Evolutionary conservation across 495 filamentous ascomycete species (phyloP).

Genomic region (Penicillium diatomitis): DNA sequence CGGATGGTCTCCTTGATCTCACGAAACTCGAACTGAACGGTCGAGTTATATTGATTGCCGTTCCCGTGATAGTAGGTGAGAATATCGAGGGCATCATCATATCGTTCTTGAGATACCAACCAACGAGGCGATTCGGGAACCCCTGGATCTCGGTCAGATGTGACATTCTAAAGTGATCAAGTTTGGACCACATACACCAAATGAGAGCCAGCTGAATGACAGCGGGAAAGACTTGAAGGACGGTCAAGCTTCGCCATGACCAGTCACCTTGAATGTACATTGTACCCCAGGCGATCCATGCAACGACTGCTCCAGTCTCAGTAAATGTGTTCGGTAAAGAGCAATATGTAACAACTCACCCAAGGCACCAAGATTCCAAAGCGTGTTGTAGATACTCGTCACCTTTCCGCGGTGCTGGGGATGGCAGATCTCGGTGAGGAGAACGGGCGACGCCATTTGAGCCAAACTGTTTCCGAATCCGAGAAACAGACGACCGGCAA

Average conservation of each 20-base stretch:
- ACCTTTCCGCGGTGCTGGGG: conserved; percentile 55
- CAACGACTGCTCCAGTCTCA: conserved; percentile 5
- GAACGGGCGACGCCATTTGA: conserved; percentile 50
- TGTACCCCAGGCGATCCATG: conserved; percentile 11
- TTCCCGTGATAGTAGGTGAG: conserved; percentile 26
- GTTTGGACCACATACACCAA: conserved; percentile 16
- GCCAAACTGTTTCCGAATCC: conserved; percentile 54
- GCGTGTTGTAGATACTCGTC: conserved; percentile 53
- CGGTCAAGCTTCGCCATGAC: conserved; percentile 35
- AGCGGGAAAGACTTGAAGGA: conserved; percentile 24
- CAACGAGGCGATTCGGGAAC: conserved; percentile 37
- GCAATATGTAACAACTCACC: not conserved
- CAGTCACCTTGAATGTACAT: conserved; percentile 30
- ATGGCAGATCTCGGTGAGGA: conserved; percentile 54
- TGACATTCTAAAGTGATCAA: not conserved
- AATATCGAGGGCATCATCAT: conserved; percentile 25
- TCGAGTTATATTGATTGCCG: conserved; percentile 11
- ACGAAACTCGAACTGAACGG: conserved; percentile 19
- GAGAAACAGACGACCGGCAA: conserved; percentile 34
- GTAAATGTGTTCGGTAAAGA: not conserved
- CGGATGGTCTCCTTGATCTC: conserved; percentile 20
- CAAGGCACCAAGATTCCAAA: conserved; percentile 54
- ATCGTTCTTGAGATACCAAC: conserved; percentile 27
- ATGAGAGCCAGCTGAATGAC: conserved; percentile 32
- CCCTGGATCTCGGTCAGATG: conserved; percentile 8